Evolutionary conservation across 139 green algal genomes (phyloP), one percentile per base, ranked within the genome.

Genomic region (Ettlia oleoabundans): DNA sequence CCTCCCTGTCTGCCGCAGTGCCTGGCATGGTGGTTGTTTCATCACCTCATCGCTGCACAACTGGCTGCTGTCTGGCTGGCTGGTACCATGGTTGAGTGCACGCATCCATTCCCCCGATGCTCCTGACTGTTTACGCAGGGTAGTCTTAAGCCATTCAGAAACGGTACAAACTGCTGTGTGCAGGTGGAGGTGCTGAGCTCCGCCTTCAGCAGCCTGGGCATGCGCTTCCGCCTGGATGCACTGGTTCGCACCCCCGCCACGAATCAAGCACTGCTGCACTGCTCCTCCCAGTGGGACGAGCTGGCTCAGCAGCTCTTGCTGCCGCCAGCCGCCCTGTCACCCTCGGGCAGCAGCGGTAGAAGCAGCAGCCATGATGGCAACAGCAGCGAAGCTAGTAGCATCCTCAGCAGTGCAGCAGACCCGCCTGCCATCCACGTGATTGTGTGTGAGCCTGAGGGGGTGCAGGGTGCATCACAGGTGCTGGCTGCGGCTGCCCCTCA

Each of bases 381-480:
- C 18, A 10, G n/a, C 51, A 52, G 28, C 47, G 55, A 30, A 28
- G 30, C 7, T 7, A 42, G 40, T 30, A 30, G 58, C 37, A 43
- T 26, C 41, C 37, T 32, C 33, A 26, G 37, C 47, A 28, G 47
- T 18, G 0, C n/a, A 15, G 68, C 68, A 30, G 53, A 62, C n/a
- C 58, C 68, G 1, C 1, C 30, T 1, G 35, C 55, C 19, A 21
- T 88, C 2, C 40, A 81, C n/a, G 84, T 88, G 8, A 30, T 88
- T 22, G 66, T 85, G 53, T 88, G 84, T 47, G 70, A 88, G 66
- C 78, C 78, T 2, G 35, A 43, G 33, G 84, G 70, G n/a, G 76
- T 82, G 24, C 37, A 76, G 32, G 84, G 84, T 21, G 55, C 69
- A 7, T 58, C 78, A 18, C 21, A 9, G 1, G 61, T 86, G 66